Evolutionary conservation across 2,329 filamentous ascomycete species (phyloP).

Genomic region (Hypoxylon sp.): DNA sequence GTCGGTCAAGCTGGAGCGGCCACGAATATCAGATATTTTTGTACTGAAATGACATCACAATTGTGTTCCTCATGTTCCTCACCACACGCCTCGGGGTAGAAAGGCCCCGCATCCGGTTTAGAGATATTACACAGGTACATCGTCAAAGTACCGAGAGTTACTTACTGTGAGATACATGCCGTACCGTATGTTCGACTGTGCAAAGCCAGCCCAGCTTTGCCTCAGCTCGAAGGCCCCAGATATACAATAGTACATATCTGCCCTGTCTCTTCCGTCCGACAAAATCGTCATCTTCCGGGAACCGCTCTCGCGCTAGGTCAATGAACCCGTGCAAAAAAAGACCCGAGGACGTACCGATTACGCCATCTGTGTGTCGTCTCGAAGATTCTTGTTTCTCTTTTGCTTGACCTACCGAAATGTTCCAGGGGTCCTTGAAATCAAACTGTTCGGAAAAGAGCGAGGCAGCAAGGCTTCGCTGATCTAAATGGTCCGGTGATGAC

Average conservation of each 20-base stretch:
- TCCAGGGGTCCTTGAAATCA: conserved; percentile 9
- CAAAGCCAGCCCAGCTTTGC: conserved; percentile 29
- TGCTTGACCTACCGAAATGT: conserved; percentile 8
- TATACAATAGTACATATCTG: conserved; percentile 15
- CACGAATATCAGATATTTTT: conserved; percentile 29
- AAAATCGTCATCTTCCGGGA: conserved; percentile 43
- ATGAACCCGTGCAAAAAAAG: conserved; percentile 39
- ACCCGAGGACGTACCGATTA: conserved; percentile 44
- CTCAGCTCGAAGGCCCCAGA: conserved; percentile 40
- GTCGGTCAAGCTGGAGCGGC: conserved; percentile 28
- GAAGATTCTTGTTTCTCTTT: conserved; percentile 31
- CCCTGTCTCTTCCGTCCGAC: conserved; percentile 24
- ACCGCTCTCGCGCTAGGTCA: conserved; percentile 26
- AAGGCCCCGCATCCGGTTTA: conserved; percentile 42
- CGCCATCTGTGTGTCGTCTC: conserved; percentile 38
- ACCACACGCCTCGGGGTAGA: conserved; percentile 34
- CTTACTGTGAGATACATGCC: conserved; percentile 26
- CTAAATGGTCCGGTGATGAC: conserved; percentile 22
- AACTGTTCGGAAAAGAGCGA: neutral
- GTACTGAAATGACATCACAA: conserved; percentile 41
- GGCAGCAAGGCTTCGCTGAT: conserved; percentile 20
- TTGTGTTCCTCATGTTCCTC: neutral
- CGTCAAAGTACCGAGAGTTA: conserved; percentile 21
- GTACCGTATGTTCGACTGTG: conserved; percentile 40
- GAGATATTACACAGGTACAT: conserved; percentile 14